Conservation (phyloP, 768 basidiomycete species). For the Asterophora lycoperdoides region DNA sequence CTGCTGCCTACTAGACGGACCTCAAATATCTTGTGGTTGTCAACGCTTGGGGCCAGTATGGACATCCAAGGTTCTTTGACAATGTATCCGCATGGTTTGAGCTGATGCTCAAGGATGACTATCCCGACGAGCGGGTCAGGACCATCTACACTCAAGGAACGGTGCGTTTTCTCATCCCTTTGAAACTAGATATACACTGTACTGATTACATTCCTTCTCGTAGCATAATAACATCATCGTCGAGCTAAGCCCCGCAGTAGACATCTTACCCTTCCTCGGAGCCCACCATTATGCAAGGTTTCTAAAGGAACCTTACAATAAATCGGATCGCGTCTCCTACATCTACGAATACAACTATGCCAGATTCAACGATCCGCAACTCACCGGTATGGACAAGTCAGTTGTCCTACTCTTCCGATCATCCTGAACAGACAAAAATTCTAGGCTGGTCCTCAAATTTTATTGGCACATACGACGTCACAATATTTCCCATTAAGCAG, state of each 20-base stretch:
- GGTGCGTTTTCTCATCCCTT: slow-evolving; percentile 16
- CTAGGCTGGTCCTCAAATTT: slow-evolving; percentile 16
- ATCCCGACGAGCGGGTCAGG: slow-evolving; percentile 22
- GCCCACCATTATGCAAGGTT: slow-evolving; percentile 22
- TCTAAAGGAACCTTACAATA: slow-evolving; percentile 9
- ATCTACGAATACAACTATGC: slow-evolving; percentile 31
- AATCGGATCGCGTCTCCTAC: slow-evolving; percentile 16
- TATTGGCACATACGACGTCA: slow-evolving; percentile 13
- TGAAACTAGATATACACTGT: background rate
- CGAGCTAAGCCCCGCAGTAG: slow-evolving; percentile 25
- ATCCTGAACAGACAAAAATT: background rate
- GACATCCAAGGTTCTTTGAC: slow-evolving; percentile 20
- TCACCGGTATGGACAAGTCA: slow-evolving; percentile 12
- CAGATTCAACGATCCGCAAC: slow-evolving; percentile 22
- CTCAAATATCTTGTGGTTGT: slow-evolving; percentile 24
- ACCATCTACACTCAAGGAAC: slow-evolving; percentile 29
- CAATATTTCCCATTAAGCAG: slow-evolving; percentile 19
- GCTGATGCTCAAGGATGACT: slow-evolving; percentile 28
- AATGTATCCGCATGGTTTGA: slow-evolving; percentile 33
- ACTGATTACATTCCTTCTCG: background rate
- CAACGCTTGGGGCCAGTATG: slow-evolving; percentile 25
- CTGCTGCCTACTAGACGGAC: background rate
- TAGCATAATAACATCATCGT: slow-evolving; percentile 29
- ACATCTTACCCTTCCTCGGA: slow-evolving; percentile 24
- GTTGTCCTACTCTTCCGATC: background rate